Percentiles rank a stretch among this genome's conserved stretches.
These are phyloP conservation scores for Vitis amurensis DNA, from an alignment of 164 flowering plant species.

Conservation along the genomic window DNA sequence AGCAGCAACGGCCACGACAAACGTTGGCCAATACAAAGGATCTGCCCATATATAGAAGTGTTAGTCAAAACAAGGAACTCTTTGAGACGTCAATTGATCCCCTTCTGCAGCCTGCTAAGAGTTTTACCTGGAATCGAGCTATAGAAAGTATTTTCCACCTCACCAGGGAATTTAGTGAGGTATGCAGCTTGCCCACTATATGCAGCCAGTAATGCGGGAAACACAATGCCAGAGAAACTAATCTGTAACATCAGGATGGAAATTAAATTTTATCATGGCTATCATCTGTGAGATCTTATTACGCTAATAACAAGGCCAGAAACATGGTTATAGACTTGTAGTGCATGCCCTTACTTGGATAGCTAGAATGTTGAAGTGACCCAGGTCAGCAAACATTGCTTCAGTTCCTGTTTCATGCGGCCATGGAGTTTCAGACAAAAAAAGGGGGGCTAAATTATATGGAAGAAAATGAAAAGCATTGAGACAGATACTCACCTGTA, in stretches of 20 bases:
- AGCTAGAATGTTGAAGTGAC: slow-evolving; percentile 69
- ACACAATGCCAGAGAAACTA: slow-evolving; percentile 47
- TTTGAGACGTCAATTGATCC: not conserved
- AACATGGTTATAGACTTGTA: too few relatives aligned
- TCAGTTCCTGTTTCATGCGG: slow-evolving; percentile 66
- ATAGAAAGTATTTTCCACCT: slow-evolving; percentile 53
- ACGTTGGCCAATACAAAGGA: slow-evolving; percentile 68
- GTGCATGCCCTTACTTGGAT: slow-evolving; percentile 48
- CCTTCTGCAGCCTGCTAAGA: too few relatives aligned
- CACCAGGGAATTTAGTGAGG: slow-evolving; percentile 38
- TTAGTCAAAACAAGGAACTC: not conserved
- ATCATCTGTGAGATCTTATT: too few relatives aligned
- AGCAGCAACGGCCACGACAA: slow-evolving; percentile 68
- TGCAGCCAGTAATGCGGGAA: slow-evolving; percentile 52
- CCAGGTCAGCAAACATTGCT: slow-evolving; percentile 93
- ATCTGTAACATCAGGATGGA: slow-evolving; percentile 31
- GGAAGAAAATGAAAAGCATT: not conserved
- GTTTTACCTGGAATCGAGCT: slow-evolving; percentile 48
- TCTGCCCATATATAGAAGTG: slow-evolving; percentile 23
- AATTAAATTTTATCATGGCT: too few relatives aligned
- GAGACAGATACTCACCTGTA: slow-evolving; percentile 41
- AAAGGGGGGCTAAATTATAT: too few relatives aligned
- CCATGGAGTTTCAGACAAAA: not conserved
- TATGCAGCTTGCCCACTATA: slow-evolving; percentile 76
- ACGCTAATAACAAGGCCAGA: too few relatives aligned